Percentiles rank a stretch among this genome's conserved stretches.
These are phyloP conservation scores for Nannochloris sp. DNA, from an alignment of 139 green algal genomes.

Conservation along the genomic window DNA sequence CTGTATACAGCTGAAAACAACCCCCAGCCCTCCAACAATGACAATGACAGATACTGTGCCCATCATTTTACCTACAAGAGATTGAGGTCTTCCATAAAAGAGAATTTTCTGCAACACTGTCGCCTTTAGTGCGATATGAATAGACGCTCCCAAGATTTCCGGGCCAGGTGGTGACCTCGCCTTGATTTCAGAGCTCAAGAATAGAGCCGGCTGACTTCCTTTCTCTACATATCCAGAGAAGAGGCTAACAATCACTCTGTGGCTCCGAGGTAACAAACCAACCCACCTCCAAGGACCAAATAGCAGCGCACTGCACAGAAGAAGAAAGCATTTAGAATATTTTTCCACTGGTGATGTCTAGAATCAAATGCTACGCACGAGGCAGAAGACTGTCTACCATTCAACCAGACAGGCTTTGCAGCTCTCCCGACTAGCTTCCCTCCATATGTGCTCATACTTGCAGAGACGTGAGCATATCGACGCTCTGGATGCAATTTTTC, in stretches of 20 bases:
- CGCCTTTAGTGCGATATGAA: slow-evolving; percentile 21
- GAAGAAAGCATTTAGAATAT: neutral
- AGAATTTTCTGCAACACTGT: slow-evolving; percentile 15
- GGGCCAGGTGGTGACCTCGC: slow-evolving; percentile 5
- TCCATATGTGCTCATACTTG: slow-evolving; percentile 21
- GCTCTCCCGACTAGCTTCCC: slow-evolving; percentile 5
- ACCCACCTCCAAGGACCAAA: slow-evolving; percentile 2
- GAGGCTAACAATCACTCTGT: slow-evolving; percentile 17
- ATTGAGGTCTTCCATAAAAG: slow-evolving; percentile 19
- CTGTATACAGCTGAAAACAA: neutral
- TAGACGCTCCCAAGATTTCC: slow-evolving; percentile 17
- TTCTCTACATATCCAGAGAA: slow-evolving; percentile 28
- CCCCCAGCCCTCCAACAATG: slow-evolving; percentile 6
- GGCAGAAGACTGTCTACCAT: neutral
- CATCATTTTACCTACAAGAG: slow-evolving; percentile 12
- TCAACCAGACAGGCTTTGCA: slow-evolving; percentile 24
- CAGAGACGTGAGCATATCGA: slow-evolving; percentile 23
- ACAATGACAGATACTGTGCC: neutral
- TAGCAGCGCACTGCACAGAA: slow-evolving; percentile 3
- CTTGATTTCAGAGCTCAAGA: slow-evolving; percentile 21
- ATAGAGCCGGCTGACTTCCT: slow-evolving; percentile 15
- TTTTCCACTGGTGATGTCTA: too few species aligned
- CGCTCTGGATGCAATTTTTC: neutral
- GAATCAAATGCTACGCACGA: neutral
- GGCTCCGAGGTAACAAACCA: neutral